Conservation (phyloP, 2,329 filamentous ascomycete species). For the Erysiphe neolycopersici region DNA sequence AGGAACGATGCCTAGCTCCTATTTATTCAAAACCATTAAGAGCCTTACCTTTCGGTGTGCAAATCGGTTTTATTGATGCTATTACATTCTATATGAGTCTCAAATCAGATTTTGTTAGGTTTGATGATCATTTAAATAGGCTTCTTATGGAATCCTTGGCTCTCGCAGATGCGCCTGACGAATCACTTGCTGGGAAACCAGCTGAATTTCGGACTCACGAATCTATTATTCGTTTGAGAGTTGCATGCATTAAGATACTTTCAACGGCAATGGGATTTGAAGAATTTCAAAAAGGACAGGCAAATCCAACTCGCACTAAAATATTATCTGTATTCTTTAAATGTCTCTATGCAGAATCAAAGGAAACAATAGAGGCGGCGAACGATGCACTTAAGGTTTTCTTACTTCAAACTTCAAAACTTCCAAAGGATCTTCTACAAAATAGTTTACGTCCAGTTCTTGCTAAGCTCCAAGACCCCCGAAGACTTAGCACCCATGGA, state of each 20-base stretch:
- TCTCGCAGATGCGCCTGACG: conserved; percentile 80
- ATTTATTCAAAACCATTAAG: conserved; percentile 90
- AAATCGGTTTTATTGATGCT: conserved; percentile 96
- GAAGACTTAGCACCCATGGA: conserved; percentile 66
- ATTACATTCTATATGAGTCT: conserved; percentile 85
- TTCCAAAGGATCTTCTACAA: conserved; percentile 87
- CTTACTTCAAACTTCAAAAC: conserved; percentile 62
- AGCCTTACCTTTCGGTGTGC: conserved; percentile 75
- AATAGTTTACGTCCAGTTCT: conserved; percentile 86
- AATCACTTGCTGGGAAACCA: conserved; percentile 74
- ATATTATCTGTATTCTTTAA: conserved; percentile 97
- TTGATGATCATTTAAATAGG: conserved; percentile 76
- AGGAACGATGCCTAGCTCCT: conserved; percentile 64
- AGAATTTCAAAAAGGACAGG: conserved; percentile 57
- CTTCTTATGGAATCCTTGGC: conserved; percentile 83
- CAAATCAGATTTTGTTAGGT: conserved; percentile 67
- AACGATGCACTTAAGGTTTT: conserved; percentile 77
- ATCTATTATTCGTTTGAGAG: conserved; percentile 68
- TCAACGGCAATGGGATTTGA: conserved; percentile 85
- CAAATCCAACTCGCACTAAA: conserved; percentile 35
- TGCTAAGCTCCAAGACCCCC: conserved; percentile 82
- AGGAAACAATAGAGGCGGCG: conserved; percentile 77
- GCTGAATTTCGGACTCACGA: conserved; percentile 90
- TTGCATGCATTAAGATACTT: conserved; percentile 78
- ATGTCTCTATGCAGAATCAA: conserved; percentile 76